A percentile compares a stretch with the other conserved stretches of the same genome.
Evolutionary conservation across 2,329 filamentous ascomycete genomes (phyloP).

Genomic region (Sphaerulina musiva): DNA sequence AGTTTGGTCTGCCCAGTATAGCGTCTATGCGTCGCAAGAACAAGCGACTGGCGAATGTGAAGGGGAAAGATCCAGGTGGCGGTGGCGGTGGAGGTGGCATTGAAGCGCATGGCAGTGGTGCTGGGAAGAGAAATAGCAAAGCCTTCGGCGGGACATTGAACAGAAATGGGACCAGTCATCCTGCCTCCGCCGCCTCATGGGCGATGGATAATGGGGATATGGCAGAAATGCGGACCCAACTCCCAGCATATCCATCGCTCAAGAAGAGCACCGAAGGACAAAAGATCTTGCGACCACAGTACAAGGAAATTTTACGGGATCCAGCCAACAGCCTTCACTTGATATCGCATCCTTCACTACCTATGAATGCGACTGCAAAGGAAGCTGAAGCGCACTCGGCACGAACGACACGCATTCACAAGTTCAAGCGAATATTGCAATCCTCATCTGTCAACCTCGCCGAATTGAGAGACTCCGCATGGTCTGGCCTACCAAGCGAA

Average conservation of each 20-base stretch:
- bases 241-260: conserved; percentile 75
- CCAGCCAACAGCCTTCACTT: conserved; percentile 93
- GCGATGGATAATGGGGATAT: conserved; percentile 89
- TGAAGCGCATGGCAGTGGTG: conserved; percentile 6
- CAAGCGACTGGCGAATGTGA: conserved; percentile 41
- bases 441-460: conserved; percentile 79
- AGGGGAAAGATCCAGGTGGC: conserved; percentile 42
- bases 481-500: conserved; percentile 91
- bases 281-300: conserved; percentile 93
- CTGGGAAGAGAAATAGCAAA: conserved; percentile 15
- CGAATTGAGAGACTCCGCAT: conserved; percentile 78
- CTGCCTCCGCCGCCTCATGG: conserved; percentile 29
- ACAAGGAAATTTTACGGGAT: conserved; percentile 82
- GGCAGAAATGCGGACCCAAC: conserved; percentile 71
- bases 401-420: conserved; percentile 89
- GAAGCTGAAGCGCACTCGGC: conserved; percentile 81
- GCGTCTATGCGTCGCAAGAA: conserved; percentile 78
- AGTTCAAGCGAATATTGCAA: conserved; percentile 94
- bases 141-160: conserved; percentile 15
- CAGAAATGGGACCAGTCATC: conserved; percentile 3
- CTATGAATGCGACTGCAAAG: conserved; percentile 68
- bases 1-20: conserved; percentile 89
- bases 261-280: conserved; percentile 70
- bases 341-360: conserved; percentile 75
- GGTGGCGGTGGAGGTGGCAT: too few species aligned